Percentiles rank a stretch among this genome's conserved stretches.
These are phyloP conservation scores for Geum urbanum DNA, from an alignment of 306 rosid genomes.

Conservation along the genomic window DNA sequence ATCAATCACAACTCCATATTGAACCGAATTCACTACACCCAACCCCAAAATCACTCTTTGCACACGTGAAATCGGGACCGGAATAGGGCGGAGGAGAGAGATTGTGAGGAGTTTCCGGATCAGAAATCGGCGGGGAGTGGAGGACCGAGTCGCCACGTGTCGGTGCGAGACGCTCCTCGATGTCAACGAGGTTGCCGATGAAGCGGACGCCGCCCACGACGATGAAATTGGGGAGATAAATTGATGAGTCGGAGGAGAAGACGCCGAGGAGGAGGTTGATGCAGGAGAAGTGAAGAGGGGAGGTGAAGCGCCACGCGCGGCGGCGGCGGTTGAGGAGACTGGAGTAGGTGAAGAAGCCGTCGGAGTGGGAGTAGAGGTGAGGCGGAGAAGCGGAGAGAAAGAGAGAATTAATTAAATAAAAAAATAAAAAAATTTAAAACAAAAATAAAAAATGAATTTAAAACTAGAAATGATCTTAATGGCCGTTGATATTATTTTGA, in stretches of 20 bases:
- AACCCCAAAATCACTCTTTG: too few species aligned
- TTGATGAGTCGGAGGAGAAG: constrained; percentile 15
- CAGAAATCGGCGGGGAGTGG: constrained; percentile 70
- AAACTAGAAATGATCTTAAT: too few species aligned
- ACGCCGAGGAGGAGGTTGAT: constrained; percentile 79
- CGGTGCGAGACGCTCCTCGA: constrained; percentile 30
- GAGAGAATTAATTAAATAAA: too few species aligned
- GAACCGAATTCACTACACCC: too few species aligned
- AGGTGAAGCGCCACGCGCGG: constrained; percentile 43
- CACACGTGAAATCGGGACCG: constrained; percentile 38
- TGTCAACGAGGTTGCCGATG: constrained; percentile 48
- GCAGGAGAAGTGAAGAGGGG: constrained; percentile 66
- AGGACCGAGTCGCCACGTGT: constrained; percentile 55
- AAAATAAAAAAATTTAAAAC: too few species aligned
- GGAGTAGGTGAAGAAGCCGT: constrained; percentile 53
- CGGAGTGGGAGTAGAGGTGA: constrained; percentile 36
- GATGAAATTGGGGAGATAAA: constrained; percentile 33
- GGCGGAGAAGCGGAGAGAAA: constrained; percentile 23
- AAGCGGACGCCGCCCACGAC: constrained; percentile 77
- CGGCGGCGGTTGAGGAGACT: constrained; percentile 42
- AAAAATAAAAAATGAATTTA: too few species aligned
- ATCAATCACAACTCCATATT: too few species aligned
- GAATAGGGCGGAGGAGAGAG: constrained; percentile 67
- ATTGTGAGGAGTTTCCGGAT: constrained; percentile 63
- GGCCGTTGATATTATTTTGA: too few species aligned